These are phyloP conservation scores for Lolium multiflorum DNA, from an alignment of 176 grass and related monocot species.

Conservation along the genomic window DNA sequence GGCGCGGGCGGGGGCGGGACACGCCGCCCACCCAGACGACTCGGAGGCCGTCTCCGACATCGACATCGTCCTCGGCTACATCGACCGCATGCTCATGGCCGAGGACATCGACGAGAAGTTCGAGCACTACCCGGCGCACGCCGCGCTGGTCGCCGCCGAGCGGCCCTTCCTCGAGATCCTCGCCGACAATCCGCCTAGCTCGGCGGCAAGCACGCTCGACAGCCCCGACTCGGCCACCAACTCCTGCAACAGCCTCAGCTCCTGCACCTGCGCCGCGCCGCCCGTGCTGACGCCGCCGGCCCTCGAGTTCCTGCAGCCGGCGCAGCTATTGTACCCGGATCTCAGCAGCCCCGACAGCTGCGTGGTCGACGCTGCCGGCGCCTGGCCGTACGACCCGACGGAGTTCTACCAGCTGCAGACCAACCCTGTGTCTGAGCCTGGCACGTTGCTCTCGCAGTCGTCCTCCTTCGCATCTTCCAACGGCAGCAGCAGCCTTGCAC, in stretches of 20 bases:
- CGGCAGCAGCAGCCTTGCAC: constrained; percentile 40
- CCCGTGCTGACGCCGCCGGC: constrained; percentile 9
- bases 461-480: constrained; percentile 41
- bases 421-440: constrained; percentile 29
- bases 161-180: constrained; percentile 86
- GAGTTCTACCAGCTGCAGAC: constrained; percentile 54
- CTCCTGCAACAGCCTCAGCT: constrained; percentile 39
- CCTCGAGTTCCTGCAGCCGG: constrained; percentile 46
- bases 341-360: constrained; percentile 34
- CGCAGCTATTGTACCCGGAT: constrained; percentile 37
- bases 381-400: constrained; percentile 51
- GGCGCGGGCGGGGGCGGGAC: too few relatives aligned
- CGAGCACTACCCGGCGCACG: constrained; percentile 74
- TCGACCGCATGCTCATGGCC: constrained; percentile 90
- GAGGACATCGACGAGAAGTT: constrained; percentile 96
- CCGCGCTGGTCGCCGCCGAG: constrained; percentile 74
- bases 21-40: constrained; percentile 57
- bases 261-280: constrained; percentile 35
- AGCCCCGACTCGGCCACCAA: constrained; percentile 54
- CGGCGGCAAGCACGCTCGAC: constrained; percentile 50
- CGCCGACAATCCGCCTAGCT: constrained; percentile 48
- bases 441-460: constrained; percentile 41
- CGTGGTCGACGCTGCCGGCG: constrained; percentile 26
- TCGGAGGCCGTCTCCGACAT: constrained; percentile 89
- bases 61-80: constrained; percentile 86